Evolutionary conservation across 768 basidiomycete genomes (phyloP).

Genomic region (Suillus variegatus): DNA sequence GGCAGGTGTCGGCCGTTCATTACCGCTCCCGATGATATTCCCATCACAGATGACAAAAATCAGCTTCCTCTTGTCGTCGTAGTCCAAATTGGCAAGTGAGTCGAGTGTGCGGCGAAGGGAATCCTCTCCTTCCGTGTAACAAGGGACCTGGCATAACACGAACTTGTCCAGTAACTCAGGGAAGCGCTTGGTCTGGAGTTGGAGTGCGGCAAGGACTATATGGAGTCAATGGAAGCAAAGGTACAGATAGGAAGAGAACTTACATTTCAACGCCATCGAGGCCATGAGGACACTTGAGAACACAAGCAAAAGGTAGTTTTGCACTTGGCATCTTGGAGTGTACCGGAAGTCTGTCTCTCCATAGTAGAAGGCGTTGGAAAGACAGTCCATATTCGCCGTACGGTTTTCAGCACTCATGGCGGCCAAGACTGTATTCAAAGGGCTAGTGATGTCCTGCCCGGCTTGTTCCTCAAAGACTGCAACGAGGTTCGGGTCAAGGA

Average conservation of each 20-base stretch:
- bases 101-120: slow-evolving; percentile 69
- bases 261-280: slow-evolving; percentile 62
- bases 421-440: slow-evolving; percentile 47
- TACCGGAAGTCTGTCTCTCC: slow-evolving; percentile 62
- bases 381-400: slow-evolving; percentile 48
- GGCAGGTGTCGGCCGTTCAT: slow-evolving; percentile 64
- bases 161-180: slow-evolving; percentile 73
- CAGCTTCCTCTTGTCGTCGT: slow-evolving; percentile 72
- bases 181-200: slow-evolving; percentile 57
- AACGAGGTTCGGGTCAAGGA: slow-evolving; percentile 52
- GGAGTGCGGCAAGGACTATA: slow-evolving; percentile 64
- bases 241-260: slow-evolving; percentile 22
- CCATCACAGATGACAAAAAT: slow-evolving; percentile 70
- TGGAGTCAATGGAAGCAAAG: slow-evolving; percentile 6
- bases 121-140: slow-evolving; percentile 74
- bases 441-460: slow-evolving; percentile 60
- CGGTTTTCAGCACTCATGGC: slow-evolving; percentile 39
- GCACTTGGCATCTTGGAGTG: slow-evolving; percentile 56
- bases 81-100: slow-evolving; percentile 62
- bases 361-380: slow-evolving; percentile 61
- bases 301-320: slow-evolving; percentile 59
- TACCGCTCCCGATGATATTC: slow-evolving; percentile 70
- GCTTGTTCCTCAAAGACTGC: slow-evolving; percentile 56
- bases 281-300: slow-evolving; percentile 56
- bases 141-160: slow-evolving; percentile 66